A percentile compares a stretch with the other conserved stretches of the same genome.
These are phyloP conservation scores for Hypoxylon trugodes DNA, from an alignment of 495 filamentous ascomycete genomes.

Conservation along the genomic window DNA sequence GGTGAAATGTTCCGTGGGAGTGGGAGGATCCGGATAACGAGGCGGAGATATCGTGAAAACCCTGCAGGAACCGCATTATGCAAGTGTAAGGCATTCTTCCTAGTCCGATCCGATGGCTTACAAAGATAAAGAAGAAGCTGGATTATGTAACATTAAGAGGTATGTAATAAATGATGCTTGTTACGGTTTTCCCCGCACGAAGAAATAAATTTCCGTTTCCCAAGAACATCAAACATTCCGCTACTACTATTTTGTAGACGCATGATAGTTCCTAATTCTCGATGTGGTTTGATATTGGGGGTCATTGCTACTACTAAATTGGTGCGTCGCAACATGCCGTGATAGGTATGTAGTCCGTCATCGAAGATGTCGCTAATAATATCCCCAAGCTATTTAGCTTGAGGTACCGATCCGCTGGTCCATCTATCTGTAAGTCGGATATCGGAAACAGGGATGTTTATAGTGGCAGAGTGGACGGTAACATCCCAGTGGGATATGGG, in stretches of 20 bases:
- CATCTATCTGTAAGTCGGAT: neutral
- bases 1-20: neutral
- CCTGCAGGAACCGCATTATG: constrained; percentile 1
- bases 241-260: neutral
- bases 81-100: constrained; percentile 2
- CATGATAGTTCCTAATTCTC: no score
- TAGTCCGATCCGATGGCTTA: no score
- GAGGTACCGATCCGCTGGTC: neutral
- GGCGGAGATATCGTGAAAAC: constrained; percentile 31
- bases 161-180: constrained; percentile 6
- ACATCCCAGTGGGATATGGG: neutral
- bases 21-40: constrained; percentile 8
- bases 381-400: no score
- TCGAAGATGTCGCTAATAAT: no score
- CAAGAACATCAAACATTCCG: neutral
- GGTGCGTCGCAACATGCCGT: no score
- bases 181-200: constrained; percentile 33
- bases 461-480: neutral
- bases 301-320: no score
- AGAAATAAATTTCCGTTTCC: constrained; percentile 33
- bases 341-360: no score
- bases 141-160: constrained; percentile 9
- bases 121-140: no score
- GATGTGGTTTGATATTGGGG: no score
- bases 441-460: neutral